Percentiles rank a stretch among this genome's conserved stretches.
phyloP scores from a whole-genome alignment of 106 monocot genomes.

The Alisma plantagoaquatica region DNA sequence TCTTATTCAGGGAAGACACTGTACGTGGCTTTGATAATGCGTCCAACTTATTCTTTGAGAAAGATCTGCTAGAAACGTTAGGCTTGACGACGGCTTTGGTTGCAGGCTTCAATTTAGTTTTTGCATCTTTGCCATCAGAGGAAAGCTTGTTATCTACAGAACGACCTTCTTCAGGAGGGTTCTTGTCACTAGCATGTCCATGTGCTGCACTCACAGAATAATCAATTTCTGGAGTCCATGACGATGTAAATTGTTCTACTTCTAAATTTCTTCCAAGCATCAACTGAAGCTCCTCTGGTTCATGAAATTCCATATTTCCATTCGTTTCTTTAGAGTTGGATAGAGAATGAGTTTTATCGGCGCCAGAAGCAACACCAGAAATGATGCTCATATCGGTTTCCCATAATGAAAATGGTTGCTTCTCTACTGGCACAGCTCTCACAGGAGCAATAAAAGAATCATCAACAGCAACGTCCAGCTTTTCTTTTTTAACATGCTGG shows the following conservation, averaged over 20 bases:
- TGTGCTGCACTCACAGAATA: no score
- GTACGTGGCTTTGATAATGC: no score
- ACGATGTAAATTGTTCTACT: neutral
- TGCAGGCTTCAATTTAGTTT: no score
- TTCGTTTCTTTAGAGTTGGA: neutral
- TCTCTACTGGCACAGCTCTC: slow-evolving; percentile 1
- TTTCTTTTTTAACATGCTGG: neutral
- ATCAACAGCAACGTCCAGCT: neutral
- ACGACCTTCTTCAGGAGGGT: no score
- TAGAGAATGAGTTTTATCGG: neutral
- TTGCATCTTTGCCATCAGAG: no score
- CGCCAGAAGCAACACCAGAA: slow-evolving; percentile 1
- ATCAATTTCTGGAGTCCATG: no score
- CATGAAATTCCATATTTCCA: neutral
- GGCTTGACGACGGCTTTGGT: no score
- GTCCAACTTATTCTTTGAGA: no score
- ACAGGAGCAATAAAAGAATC: slow-evolving; percentile 20
- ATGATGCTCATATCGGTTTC: slow-evolving; percentile 19
- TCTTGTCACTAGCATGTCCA: no score
- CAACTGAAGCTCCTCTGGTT: slow-evolving; percentile 25
- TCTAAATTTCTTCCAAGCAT: slow-evolving; percentile 5
- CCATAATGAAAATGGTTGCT: slow-evolving; percentile 2
- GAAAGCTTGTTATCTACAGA: no score
- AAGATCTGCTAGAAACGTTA: no score
- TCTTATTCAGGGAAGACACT: no score